Evolutionary conservation across 345 rosid genomes (phyloP), one percentile per base, ranked within the genome.

Genomic region (Microthlaspi erraticum): DNA sequence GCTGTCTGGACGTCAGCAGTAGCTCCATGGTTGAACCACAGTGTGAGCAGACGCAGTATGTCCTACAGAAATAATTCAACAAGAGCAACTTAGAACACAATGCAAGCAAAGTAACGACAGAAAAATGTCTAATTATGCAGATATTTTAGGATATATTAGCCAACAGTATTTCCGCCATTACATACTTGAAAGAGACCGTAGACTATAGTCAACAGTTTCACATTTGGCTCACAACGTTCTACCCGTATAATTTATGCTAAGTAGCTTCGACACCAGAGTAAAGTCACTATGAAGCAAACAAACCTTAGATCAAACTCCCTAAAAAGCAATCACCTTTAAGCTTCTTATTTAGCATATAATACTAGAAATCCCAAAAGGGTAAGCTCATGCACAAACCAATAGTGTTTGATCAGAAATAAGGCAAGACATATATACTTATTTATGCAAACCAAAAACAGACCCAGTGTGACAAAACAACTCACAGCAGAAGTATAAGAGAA

Each of bases 11-110:
- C 98, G 56, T 94, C 98, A 62, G 77, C 80, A 33, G 90, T 86
- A 77, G 88, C 93, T 81, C 99, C 98, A 83, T 94, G 97, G 84
- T 88, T 94, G 83, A 94, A 94, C 99, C 99, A 94, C 77, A 94
- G 72, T 1, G 99, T 94, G 60, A 94, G 98, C 64, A 94, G 93
- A 60, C 99, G 98, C 70, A 94, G 93, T 82, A 94, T 94, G 74
- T 94, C 99, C 99, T 94, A 87, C 71, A 70, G 68, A 59, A 83
- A 73, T 32, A 62, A 20, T 20, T 70, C 26, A 70, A 64, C 50
- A 17, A 60, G 60, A 43, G 60, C 29, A 38, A 29, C 39, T 43
- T 58, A 32, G 16, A 49, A 48, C 38, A 23, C 17, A 58, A 58
- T 46, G 29, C 38, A 69, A 58, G 57, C 16, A 46, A 34, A 44